phyloP scores from a whole-genome alignment of 202 grass and related monocot genomes.

The Hordeum pubiflorum region DNA sequence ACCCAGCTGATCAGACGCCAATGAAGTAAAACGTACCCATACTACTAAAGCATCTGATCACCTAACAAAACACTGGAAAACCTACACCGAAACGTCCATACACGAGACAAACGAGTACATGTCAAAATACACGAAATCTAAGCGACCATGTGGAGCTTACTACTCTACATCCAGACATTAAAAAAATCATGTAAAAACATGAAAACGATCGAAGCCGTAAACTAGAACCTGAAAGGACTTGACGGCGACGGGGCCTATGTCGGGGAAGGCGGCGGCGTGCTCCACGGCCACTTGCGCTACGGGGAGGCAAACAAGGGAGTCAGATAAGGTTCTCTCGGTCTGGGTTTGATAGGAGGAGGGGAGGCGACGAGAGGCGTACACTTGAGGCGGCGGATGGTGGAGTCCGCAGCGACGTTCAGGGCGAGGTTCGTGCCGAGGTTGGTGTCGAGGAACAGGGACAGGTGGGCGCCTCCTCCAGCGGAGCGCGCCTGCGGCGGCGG shows the following conservation, averaged over 20 bases:
- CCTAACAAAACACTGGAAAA: neutral
- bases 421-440: constrained; percentile 50
- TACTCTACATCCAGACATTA: neutral
- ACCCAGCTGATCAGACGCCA: too few species aligned
- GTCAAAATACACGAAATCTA: neutral
- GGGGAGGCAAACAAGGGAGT: constrained; percentile 9
- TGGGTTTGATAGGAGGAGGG: neutral
- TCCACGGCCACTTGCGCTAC: constrained; percentile 40
- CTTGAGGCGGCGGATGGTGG: constrained; percentile 50
- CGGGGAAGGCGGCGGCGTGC: constrained; percentile 46
- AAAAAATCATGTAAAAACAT: neutral
- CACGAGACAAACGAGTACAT: neutral
- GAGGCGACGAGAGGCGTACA: constrained; percentile 25
- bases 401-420: constrained; percentile 27
- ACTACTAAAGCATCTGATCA: too few species aligned
- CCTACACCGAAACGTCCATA: neutral
- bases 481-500: constrained; percentile 5
- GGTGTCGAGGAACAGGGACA: constrained; percentile 53
- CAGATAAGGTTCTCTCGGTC: neutral
- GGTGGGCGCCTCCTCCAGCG: neutral
- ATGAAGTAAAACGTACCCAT: too few species aligned
- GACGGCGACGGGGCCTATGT: constrained; percentile 38
- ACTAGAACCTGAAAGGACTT: constrained; percentile 48
- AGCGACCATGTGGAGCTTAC: neutral
- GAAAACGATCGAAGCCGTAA: neutral